Evolutionary conservation across 2,329 filamentous ascomycete genomes (phyloP), one percentile per base, ranked within the genome.

Genomic region (Canariomyces notabilis): DNA sequence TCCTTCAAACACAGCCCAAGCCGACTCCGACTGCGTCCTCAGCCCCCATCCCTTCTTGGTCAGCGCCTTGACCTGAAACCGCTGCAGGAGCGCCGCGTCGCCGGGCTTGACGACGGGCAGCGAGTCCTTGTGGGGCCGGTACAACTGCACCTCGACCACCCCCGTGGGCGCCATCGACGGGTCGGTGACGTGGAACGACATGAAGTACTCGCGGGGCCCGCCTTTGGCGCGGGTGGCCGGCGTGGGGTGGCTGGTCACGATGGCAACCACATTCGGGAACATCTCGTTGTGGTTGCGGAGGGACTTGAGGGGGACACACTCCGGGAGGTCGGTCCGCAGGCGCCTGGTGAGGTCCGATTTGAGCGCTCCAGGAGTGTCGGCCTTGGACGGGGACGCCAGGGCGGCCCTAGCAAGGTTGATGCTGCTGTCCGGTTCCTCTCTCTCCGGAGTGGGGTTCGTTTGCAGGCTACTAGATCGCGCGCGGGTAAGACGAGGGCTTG

Each of bases 1-100:
- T n/a, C 41, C 54, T n/a, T 80, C 76, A 51, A 79, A 82, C 3
- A 84, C 77, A 2, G 77, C 80, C 76, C 81, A 84, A 44, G 76
- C 74, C 14, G 77, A 82, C 26, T 65, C 67, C 36, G 76, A 75
- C n/a, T 67, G 70, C n/a, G 71, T 72, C 38, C 71, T 66, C 40
- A 83, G 63, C 0, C 76, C 79, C 51, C 77, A 81, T 2, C 75
- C 79, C 42, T 74, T 74, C 37, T 68, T 69, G 48, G 74, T 73
- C 41, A 82, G 63, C 2, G 77, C 67, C 34, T 73, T 67, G 12
- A 81, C 74, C 21, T 70, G 68, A 52, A 84, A 78, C 38, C 72
- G 69, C 19, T 76, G 72, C 32, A 84, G 70, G 23, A 84, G 67
- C 23, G 83, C 68, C 2, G 77, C 71, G 55, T 84, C 79, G 5